Base-by-base conservation (phyloP, 768 basidiomycete species). In the Lactarius hengduanensis region DNA sequence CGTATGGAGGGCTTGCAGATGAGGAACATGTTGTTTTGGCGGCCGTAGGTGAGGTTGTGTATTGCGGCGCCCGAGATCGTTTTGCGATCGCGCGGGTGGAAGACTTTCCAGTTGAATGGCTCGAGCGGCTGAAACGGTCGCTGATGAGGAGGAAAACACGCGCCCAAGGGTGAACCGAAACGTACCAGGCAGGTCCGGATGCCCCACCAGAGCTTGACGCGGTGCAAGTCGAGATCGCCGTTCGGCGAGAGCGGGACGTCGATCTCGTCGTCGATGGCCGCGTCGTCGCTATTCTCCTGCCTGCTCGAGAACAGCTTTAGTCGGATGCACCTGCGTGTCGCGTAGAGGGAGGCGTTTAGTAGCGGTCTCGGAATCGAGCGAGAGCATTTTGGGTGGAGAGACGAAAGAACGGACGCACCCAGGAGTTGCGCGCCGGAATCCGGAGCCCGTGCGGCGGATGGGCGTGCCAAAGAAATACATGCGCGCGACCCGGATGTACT, bases 401-500 rank as follows among this genome's bases (percentile, higher is more conserved):
- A 47, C 26, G 4, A 13, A 32, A 40, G 26, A 47, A 62, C 20
- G 16, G 30, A n/a, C 65, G 34, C n/a, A 69, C 68, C 66, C 59
- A 40, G 68, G 68, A 32, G 68, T 62, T 8, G 43, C 47, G 8
- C 22, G 41, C 4, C 28, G 61, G 22, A 50, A 53, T n/a, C 26
- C 18, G 20, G 41, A 16, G 6, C 47, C 68, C n/a, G 11, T 57
- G 47, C 68, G 66, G 15, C 68, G 65, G 34, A 69, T 62, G 50
- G 68, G 68, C 0, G 68, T 67, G 36, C 68, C 68, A 7, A 69
- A 69, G 13, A 67, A 26, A 38, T 67, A 69, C 65, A 69, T 60
- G 45, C 68, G 57, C 2, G 61, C 45, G 26, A 66, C 57, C n/a
- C 61, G 26, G 30, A 69, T n/a, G 60, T 66, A 66, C 38, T 66